Evolutionary conservation across 1,139 yeast species (phyloP), one percentile per base, ranked within the genome.

Genomic region (Dujonia santamariae): DNA sequence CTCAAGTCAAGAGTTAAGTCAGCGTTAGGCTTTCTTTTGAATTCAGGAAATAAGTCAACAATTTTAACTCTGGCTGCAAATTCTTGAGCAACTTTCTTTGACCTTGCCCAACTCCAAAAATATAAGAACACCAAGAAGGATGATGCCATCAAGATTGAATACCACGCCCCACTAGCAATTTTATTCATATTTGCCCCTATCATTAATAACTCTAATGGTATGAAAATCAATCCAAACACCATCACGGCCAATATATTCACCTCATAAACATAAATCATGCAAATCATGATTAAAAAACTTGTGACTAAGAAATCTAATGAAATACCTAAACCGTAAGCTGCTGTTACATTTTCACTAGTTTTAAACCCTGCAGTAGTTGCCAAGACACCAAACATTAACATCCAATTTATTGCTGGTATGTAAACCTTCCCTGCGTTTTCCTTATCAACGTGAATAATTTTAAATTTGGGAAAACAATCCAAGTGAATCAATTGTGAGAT

Each of bases 321-420:
- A 28, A 77, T 73, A 13, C 82, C 81, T 36, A 76, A 61, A 4
- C 82, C 82, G 48, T 77, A 78, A 13, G 82, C 82, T 9, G 78
- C 74, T 0, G 82, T 71, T 26, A 76, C 78, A 34, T 61, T 64
- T 45, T 63, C 60, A 31, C 75, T 62, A 44, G 61, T 73, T 42
- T 64, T 58, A 55, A 75, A 76, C 0, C 79, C 78, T 8, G 75
- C 73, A 8, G 77, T 66, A 6, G 80, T 70, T 17, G 59, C 50
- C 25, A 69, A 51, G 5, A 75, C 77, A 19, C 74, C 73, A 17
- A 72, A 50, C 73, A 75, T 68, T 34, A 76, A 54, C 9, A 70
- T 39, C 58, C 67, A 68, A 48, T 75, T 75, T 19, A 71, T 61
- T 1, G 53, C 49, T 1, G 81, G 80, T 35, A 77, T 64, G 50